A percentile compares a stretch with the other conserved stretches of the same genome.
phyloP scores from a whole-genome alignment of 345 rosid species.

The Pistacia integerrima region DNA sequence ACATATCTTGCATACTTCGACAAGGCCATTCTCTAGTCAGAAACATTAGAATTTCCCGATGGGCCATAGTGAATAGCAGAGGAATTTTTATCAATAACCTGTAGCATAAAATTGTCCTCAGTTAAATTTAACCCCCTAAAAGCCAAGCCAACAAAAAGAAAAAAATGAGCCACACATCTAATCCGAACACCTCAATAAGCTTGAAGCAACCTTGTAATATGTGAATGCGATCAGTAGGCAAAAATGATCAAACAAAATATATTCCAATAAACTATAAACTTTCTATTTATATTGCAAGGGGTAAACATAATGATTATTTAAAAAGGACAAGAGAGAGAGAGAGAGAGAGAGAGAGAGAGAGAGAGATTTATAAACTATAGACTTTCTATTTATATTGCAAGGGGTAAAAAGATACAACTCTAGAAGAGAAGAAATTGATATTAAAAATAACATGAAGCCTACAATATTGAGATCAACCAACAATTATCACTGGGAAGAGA shows the following conservation, averaged over 20 bases:
- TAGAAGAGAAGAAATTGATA: neutral
- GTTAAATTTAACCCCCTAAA: constrained; percentile 16
- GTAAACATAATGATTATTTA: neutral
- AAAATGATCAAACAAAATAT: neutral
- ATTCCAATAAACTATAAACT: neutral
- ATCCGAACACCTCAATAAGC: neutral
- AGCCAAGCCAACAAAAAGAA: constrained; percentile 2
- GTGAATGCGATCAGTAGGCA: neutral
- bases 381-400: too few species aligned
- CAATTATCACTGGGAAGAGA: neutral
- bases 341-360: neutral
- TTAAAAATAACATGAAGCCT: neutral
- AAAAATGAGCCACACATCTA: constrained; percentile 4
- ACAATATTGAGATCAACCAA: neutral
- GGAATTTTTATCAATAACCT: constrained; percentile 56
- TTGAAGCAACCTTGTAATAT: constrained; percentile 9
- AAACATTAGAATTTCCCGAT: constrained; percentile 66
- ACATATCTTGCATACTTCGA: constrained; percentile 39
- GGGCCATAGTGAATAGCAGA: constrained; percentile 61
- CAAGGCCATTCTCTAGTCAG: constrained; percentile 58
- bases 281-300: neutral
- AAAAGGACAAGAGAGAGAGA: neutral
- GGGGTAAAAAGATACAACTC: too few species aligned
- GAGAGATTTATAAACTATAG: neutral
- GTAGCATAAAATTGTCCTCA: constrained; percentile 28